Percentiles rank a stretch among this genome's conserved stretches.
Conservation (phyloP, 805 yeast species). For the Lachancea dasiensis region DNA sequence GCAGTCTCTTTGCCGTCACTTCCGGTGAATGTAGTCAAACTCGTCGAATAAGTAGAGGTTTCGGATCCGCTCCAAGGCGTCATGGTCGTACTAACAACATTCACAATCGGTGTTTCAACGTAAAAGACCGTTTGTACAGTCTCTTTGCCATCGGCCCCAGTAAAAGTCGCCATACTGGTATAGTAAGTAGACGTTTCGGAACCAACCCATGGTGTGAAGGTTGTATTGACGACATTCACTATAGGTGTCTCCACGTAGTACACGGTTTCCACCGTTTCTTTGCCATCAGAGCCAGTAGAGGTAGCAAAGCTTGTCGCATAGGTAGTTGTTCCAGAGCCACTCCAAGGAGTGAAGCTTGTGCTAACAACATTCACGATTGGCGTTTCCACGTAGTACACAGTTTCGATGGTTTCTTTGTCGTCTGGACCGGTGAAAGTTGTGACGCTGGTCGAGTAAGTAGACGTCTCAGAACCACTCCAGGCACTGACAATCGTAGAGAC, state of each 20-base stretch:
- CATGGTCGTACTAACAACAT: slow-evolving; percentile 14
- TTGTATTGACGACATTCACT: background rate
- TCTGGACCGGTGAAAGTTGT: slow-evolving; percentile 6
- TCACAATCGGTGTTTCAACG: slow-evolving; percentile 16
- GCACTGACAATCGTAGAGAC: slow-evolving; percentile 13
- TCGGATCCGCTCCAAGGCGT: slow-evolving; percentile 13
- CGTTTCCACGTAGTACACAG: slow-evolving; percentile 15
- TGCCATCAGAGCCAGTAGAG: slow-evolving; percentile 11
- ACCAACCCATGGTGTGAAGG: slow-evolving; percentile 5
- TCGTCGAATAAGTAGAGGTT: slow-evolving; percentile 14
- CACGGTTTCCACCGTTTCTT: slow-evolving; percentile 6
- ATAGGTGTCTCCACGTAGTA: slow-evolving; percentile 14
- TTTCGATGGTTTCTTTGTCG: slow-evolving; percentile 4
- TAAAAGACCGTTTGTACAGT: slow-evolving; percentile 12
- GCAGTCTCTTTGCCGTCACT: slow-evolving; percentile 10
- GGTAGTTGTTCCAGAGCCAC: slow-evolving; percentile 12
- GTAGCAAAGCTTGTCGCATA: slow-evolving; percentile 12
- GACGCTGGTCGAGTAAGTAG: slow-evolving; percentile 13
- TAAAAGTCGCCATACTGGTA: slow-evolving; percentile 7
- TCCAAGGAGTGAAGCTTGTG: slow-evolving; percentile 13
- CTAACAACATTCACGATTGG: slow-evolving; percentile 15
- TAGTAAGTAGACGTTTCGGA: slow-evolving; percentile 8
- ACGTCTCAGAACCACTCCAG: slow-evolving; percentile 6
- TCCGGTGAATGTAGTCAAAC: slow-evolving; percentile 10
- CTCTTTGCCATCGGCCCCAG: slow-evolving; percentile 9